Base-by-base conservation (phyloP, 306 rosid genomes). In the Urtica urens region DNA sequence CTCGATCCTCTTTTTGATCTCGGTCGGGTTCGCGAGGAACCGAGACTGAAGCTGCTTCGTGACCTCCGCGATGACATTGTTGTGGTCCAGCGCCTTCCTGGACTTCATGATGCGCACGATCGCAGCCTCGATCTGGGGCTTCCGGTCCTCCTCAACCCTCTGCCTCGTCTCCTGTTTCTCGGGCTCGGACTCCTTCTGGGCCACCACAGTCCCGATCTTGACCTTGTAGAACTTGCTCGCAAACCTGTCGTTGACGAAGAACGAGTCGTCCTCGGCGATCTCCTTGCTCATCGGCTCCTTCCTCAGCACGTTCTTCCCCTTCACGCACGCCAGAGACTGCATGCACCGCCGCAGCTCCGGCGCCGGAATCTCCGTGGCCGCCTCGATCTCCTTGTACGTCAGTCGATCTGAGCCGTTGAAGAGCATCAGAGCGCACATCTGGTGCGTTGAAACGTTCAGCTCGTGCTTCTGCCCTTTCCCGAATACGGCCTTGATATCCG, bases 221-320 rank as follows among this genome's bases (percentile, higher is more conserved):
- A 87, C 92, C 76, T 74, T 87, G 23, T 77, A 75, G 23, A 79
- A 63, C 71, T 82, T 87, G 69, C 82, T 72, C 3, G 77, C 39
- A 60, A 82, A 87, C 63, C 72, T 75, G 53, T 87, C 96, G 13
- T 87, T 87, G 38, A 79, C 75, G 38, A 68, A 67, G 62, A 82
- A 77, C 2, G 72, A 63, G 53, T 87, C 94, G 1, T 82, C 84
- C 72, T 79, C 87, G 3, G 62, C 75, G 26, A 87, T 74, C 58
- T 87, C 96, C 63, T 79, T 87, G 51, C 84, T 75, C 94, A 79
- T 75, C 0, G 96, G 96, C 62, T 76, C 96, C 50, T 79, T 87
- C 59, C 70, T 72, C 12, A 87, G 94, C 22, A 82, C 94, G 63
- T 82, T 79, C 69, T 77, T 77, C 35, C 87, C 94, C 81, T 79